Evolutionary conservation across 306 rosid genomes (phyloP).

Genomic region (Prunus davidiana): DNA sequence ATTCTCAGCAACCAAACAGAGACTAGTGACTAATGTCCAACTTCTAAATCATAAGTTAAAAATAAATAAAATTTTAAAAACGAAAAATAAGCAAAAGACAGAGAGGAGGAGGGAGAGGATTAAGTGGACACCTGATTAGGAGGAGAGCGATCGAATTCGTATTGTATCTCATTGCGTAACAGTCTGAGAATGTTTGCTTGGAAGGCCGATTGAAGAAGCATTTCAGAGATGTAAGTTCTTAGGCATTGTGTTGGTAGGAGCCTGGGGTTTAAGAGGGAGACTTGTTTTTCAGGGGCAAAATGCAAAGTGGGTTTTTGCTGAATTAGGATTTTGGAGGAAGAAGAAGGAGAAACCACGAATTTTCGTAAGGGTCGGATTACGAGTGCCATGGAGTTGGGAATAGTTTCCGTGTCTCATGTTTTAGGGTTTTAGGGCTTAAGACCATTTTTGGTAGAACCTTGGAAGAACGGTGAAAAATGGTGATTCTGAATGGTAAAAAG

Average conservation of each 20-base stretch:
- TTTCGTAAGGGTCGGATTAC: slow-evolving; percentile 47
- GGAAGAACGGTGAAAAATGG: background rate
- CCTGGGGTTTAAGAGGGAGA: slow-evolving; percentile 1
- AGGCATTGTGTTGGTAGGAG: slow-evolving; percentile 16
- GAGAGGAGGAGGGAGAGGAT: background rate
- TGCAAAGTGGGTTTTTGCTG: slow-evolving; percentile 12
- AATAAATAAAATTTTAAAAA: background rate
- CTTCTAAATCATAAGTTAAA: background rate
- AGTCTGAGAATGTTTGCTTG: slow-evolving; percentile 66
- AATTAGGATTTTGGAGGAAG: slow-evolving; percentile 13
- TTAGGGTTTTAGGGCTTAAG: background rate
- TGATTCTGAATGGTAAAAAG: background rate
- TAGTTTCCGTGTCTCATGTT: background rate
- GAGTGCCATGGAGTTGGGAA: slow-evolving; percentile 48
- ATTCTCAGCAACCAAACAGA: slow-evolving; percentile 5
- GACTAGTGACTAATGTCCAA: background rate
- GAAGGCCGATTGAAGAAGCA: slow-evolving; percentile 65
- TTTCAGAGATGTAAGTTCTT: slow-evolving; percentile 56
- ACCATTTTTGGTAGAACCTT: background rate
- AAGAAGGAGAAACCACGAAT: slow-evolving; percentile 20
- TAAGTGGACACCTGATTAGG: slow-evolving; percentile 30
- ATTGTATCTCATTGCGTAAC: slow-evolving; percentile 67
- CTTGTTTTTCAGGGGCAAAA: slow-evolving; percentile 9
- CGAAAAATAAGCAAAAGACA: background rate
- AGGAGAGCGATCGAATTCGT: slow-evolving; percentile 64